A percentile compares a stretch with the other conserved stretches of the same genome.
Conservation (phyloP, 768 basidiomycete genomes). For the Leccinum subgranulosum region DNA sequence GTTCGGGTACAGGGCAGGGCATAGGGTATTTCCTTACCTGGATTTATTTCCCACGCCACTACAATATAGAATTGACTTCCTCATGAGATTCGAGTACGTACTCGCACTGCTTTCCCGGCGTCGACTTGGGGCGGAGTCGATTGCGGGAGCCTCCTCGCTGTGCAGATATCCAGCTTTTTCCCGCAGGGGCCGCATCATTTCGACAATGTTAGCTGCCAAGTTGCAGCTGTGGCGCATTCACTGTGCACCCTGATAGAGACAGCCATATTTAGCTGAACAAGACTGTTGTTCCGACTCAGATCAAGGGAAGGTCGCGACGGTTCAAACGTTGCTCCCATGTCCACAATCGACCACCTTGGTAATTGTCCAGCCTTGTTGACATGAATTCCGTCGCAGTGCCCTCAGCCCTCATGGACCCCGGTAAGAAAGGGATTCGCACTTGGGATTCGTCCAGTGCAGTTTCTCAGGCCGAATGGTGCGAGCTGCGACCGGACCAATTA, state of each 20-base stretch:
- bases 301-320: not conserved
- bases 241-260: not conserved
- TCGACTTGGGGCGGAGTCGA: conserved; percentile 4
- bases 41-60: conserved; percentile 25
- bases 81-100: not conserved
- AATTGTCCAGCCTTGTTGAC: conserved; percentile 18
- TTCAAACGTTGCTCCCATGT: not conserved
- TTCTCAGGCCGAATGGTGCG: conserved; percentile 7
- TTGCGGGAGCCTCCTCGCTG: not conserved
- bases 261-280: conserved; percentile 9
- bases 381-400: conserved; percentile 15
- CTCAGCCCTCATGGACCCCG: conserved; percentile 14
- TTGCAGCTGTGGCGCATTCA: not conserved
- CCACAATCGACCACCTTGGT: conserved; percentile 6
- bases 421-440: conserved; percentile 18
- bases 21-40: conserved; percentile 28
- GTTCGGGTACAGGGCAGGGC: conserved; percentile 51
- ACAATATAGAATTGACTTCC: conserved; percentile 2
- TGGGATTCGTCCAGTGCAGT: conserved; percentile 12
- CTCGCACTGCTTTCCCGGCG: not conserved
- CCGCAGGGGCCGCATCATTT: not conserved
- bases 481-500: not conserved
- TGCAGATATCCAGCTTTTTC: not conserved
- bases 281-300: conserved; percentile 2
- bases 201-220: not conserved